Evolutionary conservation across 192 early-diverging fungal species (phyloP), one percentile per base, ranked within the genome.

Genomic region (Chytriomyces confervae): DNA sequence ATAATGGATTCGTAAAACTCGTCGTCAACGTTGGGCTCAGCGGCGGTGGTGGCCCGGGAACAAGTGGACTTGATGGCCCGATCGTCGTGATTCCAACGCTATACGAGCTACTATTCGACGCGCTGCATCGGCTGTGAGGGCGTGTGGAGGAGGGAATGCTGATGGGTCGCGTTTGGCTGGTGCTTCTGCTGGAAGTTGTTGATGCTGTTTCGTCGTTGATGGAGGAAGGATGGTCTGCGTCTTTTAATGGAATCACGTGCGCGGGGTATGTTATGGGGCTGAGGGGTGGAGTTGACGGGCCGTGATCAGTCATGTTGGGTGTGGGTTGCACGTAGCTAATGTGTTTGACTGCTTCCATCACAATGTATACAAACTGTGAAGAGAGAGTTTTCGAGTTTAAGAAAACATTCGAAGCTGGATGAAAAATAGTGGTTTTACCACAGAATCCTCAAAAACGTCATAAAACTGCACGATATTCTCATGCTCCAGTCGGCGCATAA

Each of bases 381-480:
- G 46, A 18, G 3, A 13, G 47, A 48, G 29, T 68, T n/a, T n/a
- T n/a, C n/a, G n/a, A n/a, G n/a, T n/a, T n/a, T n/a, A n/a, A 45
- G 51, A 18, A 53, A 53, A 11, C 9, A 53, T 53, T 53, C 51
- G 9, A 53, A 53, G 8, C 51, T n/a, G n/a, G n/a, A n/a, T n/a
- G n/a, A 69, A 27, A 47, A 43, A 27, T 36, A 47, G 16, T 18
- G 10, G 20, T 47, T 50, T 66, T 50, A 76, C 74, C 64, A 76
- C 27, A 10, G 86, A 83, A 73, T 95, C 94, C 82, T 95, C 91
- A 79, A 91, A 93, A 71, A 86, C 89, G 65, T 93, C 93, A 64
- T 90, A 82, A 82, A 84, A 81, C 53, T 73, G 78, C 11, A 88
- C 79, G 61, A 89, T 81, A 61, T 85, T 73, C n/a, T 76, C 75